Evolutionary conservation across 345 rosid genomes (phyloP), one percentile per base, ranked within the genome.

Genomic region (Heritiera fomes): DNA sequence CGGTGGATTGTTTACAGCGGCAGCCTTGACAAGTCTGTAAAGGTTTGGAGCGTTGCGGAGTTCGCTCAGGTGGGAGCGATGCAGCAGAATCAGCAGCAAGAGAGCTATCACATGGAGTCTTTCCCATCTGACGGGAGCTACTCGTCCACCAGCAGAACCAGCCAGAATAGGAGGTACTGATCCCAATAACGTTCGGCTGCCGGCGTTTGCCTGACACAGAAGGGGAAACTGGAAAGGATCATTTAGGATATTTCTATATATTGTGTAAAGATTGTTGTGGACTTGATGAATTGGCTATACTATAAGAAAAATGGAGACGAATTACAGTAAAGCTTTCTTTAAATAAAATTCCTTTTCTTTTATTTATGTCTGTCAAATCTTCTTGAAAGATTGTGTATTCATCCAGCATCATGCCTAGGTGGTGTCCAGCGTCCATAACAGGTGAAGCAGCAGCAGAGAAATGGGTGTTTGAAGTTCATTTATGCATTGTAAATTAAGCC

Each of bases 1-100:
- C 83, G 93, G 80, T 95, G 99, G 99, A 82, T 89, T 30, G 91
- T 93, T 45, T 95, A 93, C 69, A 95, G 99, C 73, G 99, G 99
- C 61, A 92, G 97, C 71, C 87, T 95, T 59, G 98, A 95, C 68
- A 95, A 93, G 82, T 93, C 98, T 8, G 98, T 95, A 7, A 95
- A 95, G 79, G 97, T 95, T 6, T 95, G 99, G 99, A 89, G 92
- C 59, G 98, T 93, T 66, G 85, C 96, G 30, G 98, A 93, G 80
- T 74, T 82, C 17, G 81, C 88, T 70, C 87, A 84, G 4, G 75
- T 80, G 85, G 80, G 80, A 23, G 43, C 76, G 86, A 82, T 83
- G 87, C 88, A 79, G 63, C 90, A 79, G 65, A 83, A 75, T 40
- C 87, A 82, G 40, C 86, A 85, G 40, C 80, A 76, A 9, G 73